These are phyloP conservation scores for Aspergillus asperescens DNA, from an alignment of 495 filamentous ascomycete species.

Conservation along the genomic window DNA sequence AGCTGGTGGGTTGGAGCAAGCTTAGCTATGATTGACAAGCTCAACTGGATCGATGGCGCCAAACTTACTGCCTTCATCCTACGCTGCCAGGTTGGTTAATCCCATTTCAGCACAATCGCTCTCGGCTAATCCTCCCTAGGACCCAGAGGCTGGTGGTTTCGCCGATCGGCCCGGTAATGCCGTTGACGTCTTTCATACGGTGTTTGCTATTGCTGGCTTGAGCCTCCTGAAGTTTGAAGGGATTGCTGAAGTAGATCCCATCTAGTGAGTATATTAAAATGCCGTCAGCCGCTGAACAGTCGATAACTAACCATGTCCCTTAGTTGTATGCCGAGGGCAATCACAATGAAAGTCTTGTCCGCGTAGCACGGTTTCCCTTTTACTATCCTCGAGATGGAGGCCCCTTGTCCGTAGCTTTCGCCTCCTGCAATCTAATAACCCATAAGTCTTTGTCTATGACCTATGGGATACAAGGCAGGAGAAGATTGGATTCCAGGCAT, in stretches of 20 bases:
- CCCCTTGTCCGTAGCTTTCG: constrained; percentile 13
- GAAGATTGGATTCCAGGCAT: constrained; percentile 48
- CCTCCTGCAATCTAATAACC: constrained; percentile 77
- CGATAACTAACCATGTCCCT: neutral
- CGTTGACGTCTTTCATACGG: constrained; percentile 96
- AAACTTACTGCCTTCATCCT: constrained; percentile 78
- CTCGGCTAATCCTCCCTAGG: constrained; percentile 45
- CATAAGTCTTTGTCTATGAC: constrained; percentile 44
- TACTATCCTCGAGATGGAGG: neutral
- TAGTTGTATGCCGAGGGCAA: constrained; percentile 70
- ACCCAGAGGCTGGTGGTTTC: constrained; percentile 76
- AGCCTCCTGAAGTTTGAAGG: constrained; percentile 75
- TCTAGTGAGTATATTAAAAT: constrained; percentile 58
- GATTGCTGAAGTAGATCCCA: constrained; percentile 74
- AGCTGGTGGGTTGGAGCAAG: constrained; percentile 96
- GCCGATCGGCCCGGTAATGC: constrained; percentile 87
- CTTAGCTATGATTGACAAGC: constrained; percentile 77
- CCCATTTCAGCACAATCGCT: neutral
- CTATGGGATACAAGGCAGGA: constrained; percentile 70
- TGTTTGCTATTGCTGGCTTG: constrained; percentile 83
- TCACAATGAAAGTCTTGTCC: constrained; percentile 51
- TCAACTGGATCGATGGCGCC: constrained; percentile 85
- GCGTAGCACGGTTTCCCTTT: constrained; percentile 14
- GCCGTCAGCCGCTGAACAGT: neutral
- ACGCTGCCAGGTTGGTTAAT: constrained; percentile 58